A percentile compares a stretch with the other conserved stretches of the same genome.
Evolutionary conservation across 2,329 filamentous ascomycete species (phyloP).

Genomic region (Ophiostoma piceae): DNA sequence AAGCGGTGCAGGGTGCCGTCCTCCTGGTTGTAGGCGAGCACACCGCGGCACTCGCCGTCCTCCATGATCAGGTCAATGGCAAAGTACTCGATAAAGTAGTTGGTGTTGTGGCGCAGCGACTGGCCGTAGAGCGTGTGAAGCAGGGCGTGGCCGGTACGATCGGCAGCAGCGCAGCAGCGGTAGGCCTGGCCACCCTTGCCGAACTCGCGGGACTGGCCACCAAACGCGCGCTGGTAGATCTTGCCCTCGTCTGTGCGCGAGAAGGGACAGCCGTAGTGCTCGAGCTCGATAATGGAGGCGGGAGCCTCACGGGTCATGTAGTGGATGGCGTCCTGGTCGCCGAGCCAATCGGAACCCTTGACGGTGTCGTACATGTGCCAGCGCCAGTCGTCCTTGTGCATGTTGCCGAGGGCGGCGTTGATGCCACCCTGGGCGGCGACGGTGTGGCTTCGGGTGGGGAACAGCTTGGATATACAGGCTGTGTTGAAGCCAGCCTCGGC

Average conservation of each 20-base stretch:
- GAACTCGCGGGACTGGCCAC: constrained; percentile 90
- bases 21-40: constrained; percentile 97
- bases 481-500: constrained; percentile 87
- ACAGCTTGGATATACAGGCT: constrained; percentile 80
- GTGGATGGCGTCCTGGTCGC: constrained; percentile 95
- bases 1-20: constrained; percentile 97
- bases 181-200: constrained; percentile 98
- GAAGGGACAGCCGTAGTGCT: constrained; percentile 97
- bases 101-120: constrained; percentile 94
- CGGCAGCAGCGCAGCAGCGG: constrained; percentile 91
- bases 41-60: constrained; percentile 91
- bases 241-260: constrained; percentile 92
- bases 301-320: constrained; percentile 97
- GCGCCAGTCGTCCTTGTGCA: constrained; percentile 97
- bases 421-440: constrained; percentile 79
- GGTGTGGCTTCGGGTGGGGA: constrained; percentile 79
- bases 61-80: constrained; percentile 96
- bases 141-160: constrained; percentile 94
- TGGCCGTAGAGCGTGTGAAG: constrained; percentile 98
- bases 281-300: constrained; percentile 84
- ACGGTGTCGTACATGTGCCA: constrained; percentile 99
- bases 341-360: constrained; percentile 95
- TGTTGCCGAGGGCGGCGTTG: constrained; percentile 85
- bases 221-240: constrained; percentile 98
- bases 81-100: constrained; percentile 99